Conservation (phyloP, 2,329 filamentous ascomycete genomes). For the Alternaria sp. region DNA sequence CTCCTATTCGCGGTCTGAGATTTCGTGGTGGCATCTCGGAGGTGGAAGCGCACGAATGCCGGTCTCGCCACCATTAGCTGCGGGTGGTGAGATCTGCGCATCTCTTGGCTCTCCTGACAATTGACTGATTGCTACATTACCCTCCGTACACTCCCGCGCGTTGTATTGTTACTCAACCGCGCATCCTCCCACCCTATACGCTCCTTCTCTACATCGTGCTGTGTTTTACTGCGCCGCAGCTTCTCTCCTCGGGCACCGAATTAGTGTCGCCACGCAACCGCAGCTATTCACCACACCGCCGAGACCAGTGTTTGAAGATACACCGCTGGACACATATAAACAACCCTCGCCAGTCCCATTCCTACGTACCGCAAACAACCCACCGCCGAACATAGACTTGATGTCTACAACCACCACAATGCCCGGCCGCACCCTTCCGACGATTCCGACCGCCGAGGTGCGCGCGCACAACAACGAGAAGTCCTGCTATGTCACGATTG, state of each 20-base stretch:
- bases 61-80: constrained; percentile 30
- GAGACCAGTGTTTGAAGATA: neutral
- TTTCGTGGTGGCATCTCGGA: constrained; percentile 18
- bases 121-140: constrained; percentile 13
- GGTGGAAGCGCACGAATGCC: constrained; percentile 15
- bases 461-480: constrained; percentile 77
- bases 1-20: constrained; percentile 9
- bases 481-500: constrained; percentile 93
- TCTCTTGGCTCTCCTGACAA: constrained; percentile 31
- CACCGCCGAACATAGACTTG: neutral
- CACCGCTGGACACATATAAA: neutral
- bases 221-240: neutral
- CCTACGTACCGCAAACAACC: neutral
- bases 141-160: neutral
- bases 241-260: neutral
- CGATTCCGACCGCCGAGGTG: constrained; percentile 80
- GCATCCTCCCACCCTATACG: constrained; percentile 17
- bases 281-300: constrained; percentile 1
- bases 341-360: neutral
- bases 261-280: constrained; percentile 1
- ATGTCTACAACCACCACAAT: constrained; percentile 57
- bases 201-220: constrained; percentile 16
- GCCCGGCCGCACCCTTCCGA: constrained; percentile 82
- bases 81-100: constrained; percentile 25
- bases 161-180: neutral